Percentiles rank a stretch among this genome's conserved stretches.
Evolutionary conservation across 345 rosid species (phyloP).

Genomic region (Melaleuca alternifolia): DNA sequence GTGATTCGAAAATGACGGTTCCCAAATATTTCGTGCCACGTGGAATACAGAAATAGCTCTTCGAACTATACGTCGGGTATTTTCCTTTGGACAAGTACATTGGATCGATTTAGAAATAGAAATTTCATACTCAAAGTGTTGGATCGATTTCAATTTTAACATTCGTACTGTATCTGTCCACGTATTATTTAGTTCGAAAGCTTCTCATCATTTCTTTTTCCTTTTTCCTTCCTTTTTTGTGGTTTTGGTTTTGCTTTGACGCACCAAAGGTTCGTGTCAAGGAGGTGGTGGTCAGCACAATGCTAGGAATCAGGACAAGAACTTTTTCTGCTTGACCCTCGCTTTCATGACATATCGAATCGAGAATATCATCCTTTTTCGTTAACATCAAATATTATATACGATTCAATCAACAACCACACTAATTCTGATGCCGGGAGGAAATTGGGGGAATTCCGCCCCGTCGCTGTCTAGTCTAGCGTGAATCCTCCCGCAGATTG

Average conservation of each 20-base stretch:
- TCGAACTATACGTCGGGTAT: neutral
- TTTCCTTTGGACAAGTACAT: neutral
- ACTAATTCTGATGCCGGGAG: neutral
- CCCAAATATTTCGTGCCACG: rapidly evolving
- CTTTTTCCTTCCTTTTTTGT: neutral
- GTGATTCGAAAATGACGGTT: neutral
- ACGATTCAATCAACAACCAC: rapidly evolving
- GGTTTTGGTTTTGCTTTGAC: neutral
- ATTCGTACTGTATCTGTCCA: rapidly evolving
- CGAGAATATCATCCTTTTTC: neutral
- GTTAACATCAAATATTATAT: neutral
- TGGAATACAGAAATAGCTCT: neutral
- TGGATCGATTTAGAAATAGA: neutral
- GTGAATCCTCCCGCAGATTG: neutral
- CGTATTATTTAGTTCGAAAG: neutral
- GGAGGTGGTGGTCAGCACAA: neutral
- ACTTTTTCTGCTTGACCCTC: neutral
- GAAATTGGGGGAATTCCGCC: neutral
- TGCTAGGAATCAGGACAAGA: neutral
- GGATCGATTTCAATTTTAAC: rapidly evolving
- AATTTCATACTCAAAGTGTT: neutral
- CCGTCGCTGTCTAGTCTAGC: neutral
- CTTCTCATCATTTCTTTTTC: neutral
- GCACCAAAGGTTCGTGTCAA: neutral
- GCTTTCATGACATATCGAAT: neutral